Evolutionary conservation across 2,329 filamentous ascomycete genomes (phyloP).

Genomic region (Ceratocystis harringtonii): DNA sequence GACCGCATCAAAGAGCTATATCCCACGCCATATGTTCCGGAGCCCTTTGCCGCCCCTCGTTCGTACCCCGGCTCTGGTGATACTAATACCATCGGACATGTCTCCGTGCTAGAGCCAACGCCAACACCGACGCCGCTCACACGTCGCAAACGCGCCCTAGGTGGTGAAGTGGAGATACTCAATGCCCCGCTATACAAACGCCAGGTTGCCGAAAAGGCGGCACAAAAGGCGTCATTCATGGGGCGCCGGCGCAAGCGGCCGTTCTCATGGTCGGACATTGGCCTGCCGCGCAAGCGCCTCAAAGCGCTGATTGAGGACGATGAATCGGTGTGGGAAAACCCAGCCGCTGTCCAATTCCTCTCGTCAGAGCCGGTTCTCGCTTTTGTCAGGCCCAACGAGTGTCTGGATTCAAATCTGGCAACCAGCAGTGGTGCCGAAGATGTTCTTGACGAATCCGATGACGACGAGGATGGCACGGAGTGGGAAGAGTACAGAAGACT

Average conservation of each 20-base stretch:
- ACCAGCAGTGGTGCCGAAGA: background rate
- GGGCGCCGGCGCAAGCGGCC: constrained; percentile 11
- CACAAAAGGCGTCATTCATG: background rate
- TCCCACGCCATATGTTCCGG: constrained; percentile 27
- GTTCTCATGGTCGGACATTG: constrained; percentile 15
- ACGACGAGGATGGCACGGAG: background rate
- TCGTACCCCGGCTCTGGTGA: constrained; percentile 2
- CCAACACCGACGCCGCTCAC: constrained; percentile 9
- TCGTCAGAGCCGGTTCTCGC: constrained; percentile 11
- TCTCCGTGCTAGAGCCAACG: background rate
- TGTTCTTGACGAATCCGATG: background rate
- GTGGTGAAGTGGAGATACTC: constrained; percentile 32
- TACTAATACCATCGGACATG: background rate
- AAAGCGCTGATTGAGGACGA: constrained; percentile 16
- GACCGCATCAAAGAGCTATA: constrained; percentile 34
- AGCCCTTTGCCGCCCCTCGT: constrained; percentile 6
- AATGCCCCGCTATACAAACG: constrained; percentile 37
- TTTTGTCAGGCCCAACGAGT: constrained; percentile 15
- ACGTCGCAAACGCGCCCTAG: constrained; percentile 17
- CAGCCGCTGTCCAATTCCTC: constrained; percentile 13
- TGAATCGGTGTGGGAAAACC: constrained; percentile 14
- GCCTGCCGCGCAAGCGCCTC: constrained; percentile 11
- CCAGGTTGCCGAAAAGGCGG: constrained; percentile 20
- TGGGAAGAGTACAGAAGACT: background rate
- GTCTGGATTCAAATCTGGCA: constrained; percentile 5